Base-by-base conservation (phyloP, 2,329 filamentous ascomycete genomes). In the Macrophomina pseudophaseolina region DNA sequence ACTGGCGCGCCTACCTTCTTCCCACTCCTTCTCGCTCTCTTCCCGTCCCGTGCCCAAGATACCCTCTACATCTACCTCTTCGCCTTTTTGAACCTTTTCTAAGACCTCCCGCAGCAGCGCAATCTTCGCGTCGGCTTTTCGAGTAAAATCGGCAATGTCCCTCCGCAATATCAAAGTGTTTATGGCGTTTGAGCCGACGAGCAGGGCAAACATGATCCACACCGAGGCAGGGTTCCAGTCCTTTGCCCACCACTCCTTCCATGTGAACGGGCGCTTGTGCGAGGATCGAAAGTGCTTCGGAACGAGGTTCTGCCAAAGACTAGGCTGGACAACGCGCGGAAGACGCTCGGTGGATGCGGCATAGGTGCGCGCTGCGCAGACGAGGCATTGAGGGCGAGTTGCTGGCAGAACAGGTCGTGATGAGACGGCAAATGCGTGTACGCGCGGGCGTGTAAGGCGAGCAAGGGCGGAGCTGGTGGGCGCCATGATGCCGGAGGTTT, bases 131-230 rank as follows among this genome's bases (percentile, higher is more conserved):
- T 97, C 91, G 5, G 93, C 90, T 71, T 89, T 88, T 60, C 94
- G 88, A 74, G 85, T 87, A 72, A 91, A 94, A 9, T 89, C 87
- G 38, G 85, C 84, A 74, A 89, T 91, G 60, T 94, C 90, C 72
- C 91, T 91, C 72, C 90, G 90, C 72, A 98, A 78, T 42, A 89
- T 85, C 74, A 99, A 90, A 85, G 95, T 91, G 73, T 97, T 92
- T 72, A 99, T 97, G 14, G 94, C 92, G 84, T 97, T 97, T 69
- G 93, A 97, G 4, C 96, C 96, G 70, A 98, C 94, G 69, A 98
- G 85, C 48, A 93, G 83, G 5, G 91, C 83, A 2, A 88, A 76
- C 67, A 87, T 74, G 67, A 94, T 88, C 79, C 91, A 94, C 68
- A 86, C 71, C 16, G 93, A 85, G 1, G 85, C 85, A 30, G 93